Evolutionary conservation across 2,329 filamentous ascomycete genomes (phyloP), one percentile per base, ranked within the genome.

Genomic region (Orbilia ellipsospora): DNA sequence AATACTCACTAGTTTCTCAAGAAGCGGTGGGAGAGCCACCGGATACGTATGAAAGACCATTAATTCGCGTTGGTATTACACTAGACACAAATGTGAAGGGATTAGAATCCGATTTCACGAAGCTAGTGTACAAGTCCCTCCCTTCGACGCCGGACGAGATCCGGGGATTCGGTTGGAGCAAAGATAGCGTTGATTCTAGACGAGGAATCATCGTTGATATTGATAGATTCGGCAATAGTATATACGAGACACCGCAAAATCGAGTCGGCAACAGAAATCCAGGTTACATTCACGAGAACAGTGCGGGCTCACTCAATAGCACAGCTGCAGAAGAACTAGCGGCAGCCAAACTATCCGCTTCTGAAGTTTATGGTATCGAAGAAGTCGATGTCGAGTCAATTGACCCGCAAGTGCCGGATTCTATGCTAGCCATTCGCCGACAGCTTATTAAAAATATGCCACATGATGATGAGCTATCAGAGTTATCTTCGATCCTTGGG

Each of bases 381-480:
- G 42, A 52, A 12, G 8, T 5, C 13, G 12, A 18, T 36, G 31
- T 2, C 8, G 31, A 6, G 31, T 36, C 31, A 10, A 36, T 10
- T 45, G 16, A 57, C 8, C 4, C 13, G 2, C 15, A 28, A 51
- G 42, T 15, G 8, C 10, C 28, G 28, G 15, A 48, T 26, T 64
- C 67, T 1, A 65, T 72, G 54, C 15, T 65, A 6, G 13, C 36
- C 10, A 52, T 72, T 7, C 54, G 45, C 0, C 54, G 36, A 1
- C 7, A 72, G 13, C 36, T 72, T 50, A 1, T 59, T 13, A 52
- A 42, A 0, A 23, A 28, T 18, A 8, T 72, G 18, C 31, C 45
- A 3, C 16, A 7, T 2, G 67, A 70, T 50, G 67, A 70, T 23
- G 51, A 26, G 12, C 16, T 69, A 7, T 62, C 66, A 6, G 40